A percentile compares a stretch with the other conserved stretches of the same genome.
phyloP scores from a whole-genome alignment of 2,329 filamentous ascomycete genomes.

The Colletotrichum sp. region DNA sequence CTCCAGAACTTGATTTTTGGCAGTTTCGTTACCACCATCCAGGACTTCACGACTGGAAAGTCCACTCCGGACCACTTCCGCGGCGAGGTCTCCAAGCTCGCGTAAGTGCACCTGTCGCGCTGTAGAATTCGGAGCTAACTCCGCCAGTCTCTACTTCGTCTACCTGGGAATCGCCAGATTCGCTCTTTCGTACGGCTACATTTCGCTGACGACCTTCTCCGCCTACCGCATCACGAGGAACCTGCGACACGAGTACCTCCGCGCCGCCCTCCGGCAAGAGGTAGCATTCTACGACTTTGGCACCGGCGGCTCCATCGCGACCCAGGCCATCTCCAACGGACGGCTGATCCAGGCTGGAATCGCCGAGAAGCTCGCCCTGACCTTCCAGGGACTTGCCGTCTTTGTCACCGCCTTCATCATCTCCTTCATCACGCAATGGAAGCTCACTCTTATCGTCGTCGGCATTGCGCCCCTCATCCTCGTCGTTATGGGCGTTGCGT shows the following conservation, averaged over 20 bases:
- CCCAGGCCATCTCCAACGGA: slow-evolving; percentile 48
- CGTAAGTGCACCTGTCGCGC: slow-evolving; percentile 24
- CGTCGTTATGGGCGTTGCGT: slow-evolving; percentile 32
- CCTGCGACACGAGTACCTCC: slow-evolving; percentile 52
- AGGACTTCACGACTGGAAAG: slow-evolving; percentile 31
- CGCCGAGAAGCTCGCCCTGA: slow-evolving; percentile 42
- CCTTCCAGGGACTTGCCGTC: slow-evolving; percentile 41
- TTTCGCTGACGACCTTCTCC: slow-evolving; percentile 49
- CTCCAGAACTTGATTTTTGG: slow-evolving; percentile 44
- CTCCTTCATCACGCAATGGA: slow-evolving; percentile 45
- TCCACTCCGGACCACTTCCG: slow-evolving; percentile 30
- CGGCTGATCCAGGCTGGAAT: slow-evolving; percentile 45
- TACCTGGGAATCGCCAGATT: slow-evolving; percentile 62
- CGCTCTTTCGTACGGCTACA: slow-evolving; percentile 50
- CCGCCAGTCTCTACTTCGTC: slow-evolving; percentile 56
- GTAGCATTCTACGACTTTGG: slow-evolving; percentile 53
- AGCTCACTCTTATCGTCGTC: slow-evolving; percentile 44
- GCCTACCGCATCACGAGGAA: slow-evolving; percentile 55
- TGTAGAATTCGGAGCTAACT: background rate
- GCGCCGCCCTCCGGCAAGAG: slow-evolving; percentile 53
- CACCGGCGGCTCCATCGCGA: slow-evolving; percentile 44
- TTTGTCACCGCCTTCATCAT: slow-evolving; percentile 42
- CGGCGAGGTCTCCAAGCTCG: slow-evolving; percentile 31
- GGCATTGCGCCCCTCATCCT: slow-evolving; percentile 34
- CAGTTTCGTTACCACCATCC: slow-evolving; percentile 38